Conservation (phyloP, 2,329 filamentous ascomycete species). For the Neurospora crassa region DNA sequence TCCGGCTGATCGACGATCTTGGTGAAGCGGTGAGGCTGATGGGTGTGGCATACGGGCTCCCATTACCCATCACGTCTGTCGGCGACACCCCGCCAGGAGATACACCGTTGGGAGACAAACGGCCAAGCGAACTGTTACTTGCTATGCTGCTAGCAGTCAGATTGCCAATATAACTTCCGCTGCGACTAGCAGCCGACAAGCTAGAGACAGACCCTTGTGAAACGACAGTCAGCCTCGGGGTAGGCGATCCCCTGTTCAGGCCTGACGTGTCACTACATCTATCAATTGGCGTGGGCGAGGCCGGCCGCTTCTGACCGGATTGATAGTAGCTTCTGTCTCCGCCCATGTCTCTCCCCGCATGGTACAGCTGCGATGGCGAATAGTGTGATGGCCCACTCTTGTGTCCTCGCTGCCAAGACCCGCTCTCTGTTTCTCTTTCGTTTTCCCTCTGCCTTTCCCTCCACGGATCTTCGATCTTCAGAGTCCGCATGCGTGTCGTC, state of each 20-base stretch:
- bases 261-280: constrained; percentile 36
- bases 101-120: constrained; percentile 34
- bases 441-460: constrained; percentile 10
- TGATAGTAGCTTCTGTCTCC: constrained; percentile 24
- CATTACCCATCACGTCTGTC: constrained; percentile 29
- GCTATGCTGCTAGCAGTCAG: constrained; percentile 34
- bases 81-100: constrained; percentile 43
- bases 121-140: constrained; percentile 33
- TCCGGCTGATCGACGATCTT: constrained; percentile 29
- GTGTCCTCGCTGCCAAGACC: not conserved
- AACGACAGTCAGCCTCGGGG: constrained; percentile 37
- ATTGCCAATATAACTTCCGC: constrained; percentile 38
- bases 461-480: constrained; percentile 36
- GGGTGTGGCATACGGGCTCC: constrained; percentile 40
- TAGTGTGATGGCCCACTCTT: not conserved
- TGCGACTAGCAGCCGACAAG: constrained; percentile 33
- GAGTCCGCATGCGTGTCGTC: constrained; percentile 27
- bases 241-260: constrained; percentile 40
- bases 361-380: not conserved
- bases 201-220: constrained; percentile 37
- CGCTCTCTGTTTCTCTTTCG: constrained; percentile 11
- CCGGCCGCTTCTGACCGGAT: constrained; percentile 44
- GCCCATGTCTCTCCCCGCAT: not conserved
- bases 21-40: constrained; percentile 41
- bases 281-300: constrained; percentile 43